A percentile compares a stretch with the other conserved stretches of the same genome.
Conservation (phyloP, 148 eudicot species). For the Persicaria maculosa region DNA sequence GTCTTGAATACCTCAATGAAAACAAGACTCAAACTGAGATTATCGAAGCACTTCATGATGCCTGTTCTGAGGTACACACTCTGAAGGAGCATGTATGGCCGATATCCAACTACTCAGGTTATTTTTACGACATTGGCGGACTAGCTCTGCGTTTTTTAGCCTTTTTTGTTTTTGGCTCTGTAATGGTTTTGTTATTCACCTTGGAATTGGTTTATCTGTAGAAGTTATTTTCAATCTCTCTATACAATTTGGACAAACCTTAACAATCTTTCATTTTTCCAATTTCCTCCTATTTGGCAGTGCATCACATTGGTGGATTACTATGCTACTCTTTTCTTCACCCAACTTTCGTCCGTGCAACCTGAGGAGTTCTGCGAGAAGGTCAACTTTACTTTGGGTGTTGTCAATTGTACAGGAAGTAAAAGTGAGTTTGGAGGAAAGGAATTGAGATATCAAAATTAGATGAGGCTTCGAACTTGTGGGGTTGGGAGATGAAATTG, state of each 20-base stretch:
- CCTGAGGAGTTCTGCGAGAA: conserved; percentile 59
- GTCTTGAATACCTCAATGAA: conserved; percentile 49
- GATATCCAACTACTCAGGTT: not conserved
- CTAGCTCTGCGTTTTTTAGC: not conserved
- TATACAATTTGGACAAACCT: not conserved
- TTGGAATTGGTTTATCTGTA: not conserved
- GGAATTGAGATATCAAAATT: too few relatives aligned
- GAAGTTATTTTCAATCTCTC: not conserved
- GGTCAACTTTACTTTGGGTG: conserved; percentile 24
- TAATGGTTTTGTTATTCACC: not conserved
- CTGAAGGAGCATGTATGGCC: conserved; percentile 45
- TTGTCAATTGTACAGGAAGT: too few relatives aligned
- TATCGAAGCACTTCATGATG: conserved; percentile 45
- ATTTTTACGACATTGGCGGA: not conserved
- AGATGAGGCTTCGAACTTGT: too few relatives aligned
- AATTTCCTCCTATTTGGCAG: conserved; percentile 32
- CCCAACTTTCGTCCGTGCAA: conserved; percentile 43
- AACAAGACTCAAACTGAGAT: conserved; percentile 62
- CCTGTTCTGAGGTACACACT: conserved; percentile 51
- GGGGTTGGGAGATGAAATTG: too few relatives aligned
- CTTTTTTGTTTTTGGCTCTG: not conserved
- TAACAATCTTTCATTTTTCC: not conserved
- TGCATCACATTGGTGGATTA: conserved; percentile 67
- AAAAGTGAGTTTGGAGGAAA: too few relatives aligned
- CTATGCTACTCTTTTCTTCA: conserved; percentile 70